Base-by-base conservation (phyloP, 371 early-diverging fungal genomes). In the Funneliformis caledonium region DNA sequence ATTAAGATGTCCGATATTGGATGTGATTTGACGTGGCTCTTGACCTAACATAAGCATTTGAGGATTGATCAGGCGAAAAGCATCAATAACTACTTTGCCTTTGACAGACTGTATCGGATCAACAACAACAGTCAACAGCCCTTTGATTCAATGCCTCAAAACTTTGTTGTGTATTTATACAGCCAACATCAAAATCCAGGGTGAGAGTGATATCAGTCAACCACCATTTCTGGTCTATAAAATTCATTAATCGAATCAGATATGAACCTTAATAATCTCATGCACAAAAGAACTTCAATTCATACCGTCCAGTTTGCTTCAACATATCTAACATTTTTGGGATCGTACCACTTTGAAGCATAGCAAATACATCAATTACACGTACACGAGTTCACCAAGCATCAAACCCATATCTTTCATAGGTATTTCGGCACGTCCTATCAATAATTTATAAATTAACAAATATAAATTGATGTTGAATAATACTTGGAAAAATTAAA, bases 121-220 rank as follows among this genome's bases (percentile, higher is more conserved):
- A 67, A 99, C 95, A 1, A 99, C 99, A 8, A 99, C 99, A n/a
- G 99, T 99, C 8, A n/a, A 99, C 99, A 22, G 99, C 97, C 73
- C 99, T 92, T 82, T 92, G 96, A 85, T 97, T 96, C 81, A 99
- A 88, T 80, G 95, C n/a, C n/a, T n/a, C n/a, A n/a, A n/a, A n/a
- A n/a, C n/a, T n/a, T n/a, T n/a, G n/a, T n/a, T n/a, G n/a, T 70
- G 99, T 99, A 87, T 97, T 98, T 64, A 99, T 96, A 98, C 43
- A 99, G 92, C 99, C 99, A 99, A n/a, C n/a, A 99, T 33, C 99
- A 99, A 85, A 99, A 99, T 75, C 99, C 99, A 43, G 99, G 99
- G 88, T 99, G 99, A 76, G 99, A 98, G 90, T 99, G 99, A 86
- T 99, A 99, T 99, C 99, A 99, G 22, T 99, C 99, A 26, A 99